Evolutionary conservation across 2,329 filamentous ascomycete genomes (phyloP).

Genomic region (Claviceps monticola): DNA sequence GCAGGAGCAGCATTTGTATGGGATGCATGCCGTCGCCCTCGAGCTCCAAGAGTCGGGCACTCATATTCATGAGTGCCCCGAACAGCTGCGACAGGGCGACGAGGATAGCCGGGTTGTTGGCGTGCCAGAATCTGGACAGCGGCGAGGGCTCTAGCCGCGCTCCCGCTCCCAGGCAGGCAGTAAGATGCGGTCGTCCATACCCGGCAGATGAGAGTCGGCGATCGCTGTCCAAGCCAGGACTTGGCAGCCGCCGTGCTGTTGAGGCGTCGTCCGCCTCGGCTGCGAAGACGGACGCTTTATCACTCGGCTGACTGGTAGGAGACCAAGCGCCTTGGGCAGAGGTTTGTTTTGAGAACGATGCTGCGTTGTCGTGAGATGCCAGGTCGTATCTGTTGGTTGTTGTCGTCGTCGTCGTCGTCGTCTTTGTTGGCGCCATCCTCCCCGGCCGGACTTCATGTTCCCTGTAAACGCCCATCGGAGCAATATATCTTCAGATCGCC

Average conservation of each 20-base stretch:
- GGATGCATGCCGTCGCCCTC: conserved; percentile 63
- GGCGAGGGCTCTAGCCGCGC: conserved; percentile 7
- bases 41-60: conserved; percentile 61
- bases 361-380: neutral
- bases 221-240: conserved; percentile 10
- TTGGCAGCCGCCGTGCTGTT: conserved; percentile 9
- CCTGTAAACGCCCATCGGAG: neutral
- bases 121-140: conserved; percentile 35
- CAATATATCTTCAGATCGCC: neutral
- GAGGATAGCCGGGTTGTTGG: conserved; percentile 59
- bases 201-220: conserved; percentile 7
- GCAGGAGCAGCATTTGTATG: conserved; percentile 68
- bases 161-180: neutral
- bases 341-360: conserved; percentile 1
- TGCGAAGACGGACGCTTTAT: conserved; percentile 1
- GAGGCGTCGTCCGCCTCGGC: neutral
- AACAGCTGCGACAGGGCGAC: conserved; percentile 70
- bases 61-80: conserved; percentile 73
- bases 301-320: neutral
- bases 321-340: no score
- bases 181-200: neutral
- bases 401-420: neutral
- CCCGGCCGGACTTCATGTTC: neutral
- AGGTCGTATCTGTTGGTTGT: neutral
- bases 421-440: neutral